A percentile compares a stretch with the other conserved stretches of the same genome.
Conservation (phyloP, 345 rosid genomes). For the Hypericum perforatum region DNA sequence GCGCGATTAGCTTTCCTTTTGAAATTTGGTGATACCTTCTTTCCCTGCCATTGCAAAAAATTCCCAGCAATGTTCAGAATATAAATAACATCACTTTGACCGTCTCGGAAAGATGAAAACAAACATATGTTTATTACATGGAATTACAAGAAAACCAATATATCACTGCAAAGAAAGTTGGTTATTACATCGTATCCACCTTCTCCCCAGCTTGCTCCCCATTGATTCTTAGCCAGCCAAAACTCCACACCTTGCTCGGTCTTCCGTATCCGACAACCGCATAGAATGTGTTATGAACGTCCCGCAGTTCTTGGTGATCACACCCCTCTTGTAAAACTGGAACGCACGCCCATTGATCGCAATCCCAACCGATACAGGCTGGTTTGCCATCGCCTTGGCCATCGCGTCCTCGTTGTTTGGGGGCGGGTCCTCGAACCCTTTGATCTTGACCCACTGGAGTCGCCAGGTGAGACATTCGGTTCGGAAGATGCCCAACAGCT, state of each 20-base stretch:
- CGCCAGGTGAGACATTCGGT: background rate
- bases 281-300: background rate
- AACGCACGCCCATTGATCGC: background rate
- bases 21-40: no score
- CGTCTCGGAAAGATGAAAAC: no score
- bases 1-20: no score
- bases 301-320: background rate
- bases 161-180: no score
- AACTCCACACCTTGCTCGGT: background rate
- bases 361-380: background rate
- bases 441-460: background rate
- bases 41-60: no score
- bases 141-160: no score
- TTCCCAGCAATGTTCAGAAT: no score
- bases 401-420: background rate
- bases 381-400: background rate
- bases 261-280: background rate
- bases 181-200: no score
- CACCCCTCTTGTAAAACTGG: background rate
- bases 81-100: no score
- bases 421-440: background rate
- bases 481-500: conserved; percentile 4
- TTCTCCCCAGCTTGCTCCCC: background rate
- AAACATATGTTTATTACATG: no score
- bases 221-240: background rate